Percentiles rank a stretch among this genome's conserved stretches.
These are phyloP conservation scores for Vanrija sp. DNA, from an alignment of 1,284 basidiomycete genomes.

Conservation along the genomic window DNA sequence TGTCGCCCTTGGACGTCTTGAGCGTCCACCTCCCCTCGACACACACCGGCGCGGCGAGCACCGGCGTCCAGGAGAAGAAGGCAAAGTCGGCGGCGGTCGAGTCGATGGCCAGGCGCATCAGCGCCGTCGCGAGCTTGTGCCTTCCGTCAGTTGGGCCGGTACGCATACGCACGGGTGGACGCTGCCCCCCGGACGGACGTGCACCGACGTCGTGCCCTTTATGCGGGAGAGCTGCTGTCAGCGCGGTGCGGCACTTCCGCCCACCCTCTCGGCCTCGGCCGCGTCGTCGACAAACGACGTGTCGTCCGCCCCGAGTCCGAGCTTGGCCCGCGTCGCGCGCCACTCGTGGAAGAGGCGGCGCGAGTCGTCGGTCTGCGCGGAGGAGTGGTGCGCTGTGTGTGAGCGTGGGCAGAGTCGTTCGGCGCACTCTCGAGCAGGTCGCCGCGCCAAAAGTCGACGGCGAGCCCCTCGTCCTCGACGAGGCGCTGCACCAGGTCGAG, in stretches of 20 bases:
- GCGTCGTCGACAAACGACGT: conserved; percentile 27
- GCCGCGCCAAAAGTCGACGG: conserved; percentile 33
- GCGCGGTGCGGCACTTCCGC: neutral
- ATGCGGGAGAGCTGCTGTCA: conserved; percentile 12
- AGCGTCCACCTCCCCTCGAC: conserved; percentile 10
- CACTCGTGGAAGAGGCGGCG: conserved; percentile 16
- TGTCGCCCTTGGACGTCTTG: conserved; percentile 17
- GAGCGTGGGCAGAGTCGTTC: neutral
- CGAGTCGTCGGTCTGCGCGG: conserved; percentile 8
- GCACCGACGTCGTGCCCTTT: conserved; percentile 18
- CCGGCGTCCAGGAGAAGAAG: conserved; percentile 27
- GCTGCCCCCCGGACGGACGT: conserved; percentile 20
- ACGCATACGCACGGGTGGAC: conserved; percentile 20
- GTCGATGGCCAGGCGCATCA: conserved; percentile 20
- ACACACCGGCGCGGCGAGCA: conserved; percentile 4
- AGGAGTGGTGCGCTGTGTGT: conserved; percentile 14
- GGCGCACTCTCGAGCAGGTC: conserved; percentile 23
- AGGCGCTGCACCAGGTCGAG: conserved; percentile 22
- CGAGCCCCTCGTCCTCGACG: conserved; percentile 15
- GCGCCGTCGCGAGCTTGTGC: conserved; percentile 29
- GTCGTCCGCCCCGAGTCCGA: conserved; percentile 16
- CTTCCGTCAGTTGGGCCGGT: neutral
- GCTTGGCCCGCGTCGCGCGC: conserved; percentile 13
- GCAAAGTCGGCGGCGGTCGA: conserved; percentile 11
- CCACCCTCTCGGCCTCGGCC: conserved; percentile 27